Evolutionary conservation across 2,329 filamentous ascomycete genomes (phyloP).

Genomic region (Huntiella abstrusa): DNA sequence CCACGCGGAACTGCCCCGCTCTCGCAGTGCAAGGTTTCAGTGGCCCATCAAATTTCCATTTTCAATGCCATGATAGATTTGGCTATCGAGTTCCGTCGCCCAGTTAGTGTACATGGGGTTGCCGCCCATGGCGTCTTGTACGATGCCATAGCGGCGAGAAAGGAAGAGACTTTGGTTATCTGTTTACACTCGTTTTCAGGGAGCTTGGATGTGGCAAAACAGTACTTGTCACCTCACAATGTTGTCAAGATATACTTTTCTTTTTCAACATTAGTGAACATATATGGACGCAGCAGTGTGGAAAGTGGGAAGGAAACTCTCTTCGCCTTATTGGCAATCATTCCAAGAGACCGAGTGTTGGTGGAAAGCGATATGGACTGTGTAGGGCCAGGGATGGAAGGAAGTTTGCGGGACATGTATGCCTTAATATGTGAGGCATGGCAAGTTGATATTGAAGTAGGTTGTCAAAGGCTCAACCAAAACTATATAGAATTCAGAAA

Average conservation of each 20-base stretch:
- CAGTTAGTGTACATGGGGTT: constrained; percentile 55
- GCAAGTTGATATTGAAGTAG: too few species aligned
- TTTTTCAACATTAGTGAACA: constrained; percentile 68
- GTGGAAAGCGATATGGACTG: constrained; percentile 80
- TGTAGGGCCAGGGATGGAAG: constrained; percentile 68
- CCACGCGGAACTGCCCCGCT: constrained; percentile 17
- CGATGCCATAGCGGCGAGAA: constrained; percentile 35
- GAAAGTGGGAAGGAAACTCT: constrained; percentile 23
- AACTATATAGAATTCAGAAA: too few species aligned
- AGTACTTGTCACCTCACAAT: constrained; percentile 55
- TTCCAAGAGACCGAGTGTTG: constrained; percentile 63
- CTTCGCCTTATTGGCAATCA: constrained; percentile 45
- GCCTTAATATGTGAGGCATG: constrained; percentile 17
- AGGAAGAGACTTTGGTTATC: constrained; percentile 31
- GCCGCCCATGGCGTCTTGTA: constrained; percentile 56
- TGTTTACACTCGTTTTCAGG: constrained; percentile 92
- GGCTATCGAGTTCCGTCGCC: constrained; percentile 45
- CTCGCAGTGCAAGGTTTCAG: constrained; percentile 46
- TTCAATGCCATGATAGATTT: constrained; percentile 50
- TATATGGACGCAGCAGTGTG: background rate
- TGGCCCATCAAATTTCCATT: constrained; percentile 49
- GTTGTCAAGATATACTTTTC: constrained; percentile 72
- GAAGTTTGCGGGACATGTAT: constrained; percentile 53
- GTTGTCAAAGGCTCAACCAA: too few species aligned
- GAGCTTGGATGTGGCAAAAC: constrained; percentile 50